A percentile compares a stretch with the other conserved stretches of the same genome.
These are phyloP conservation scores for Dendrothele bispora DNA, from an alignment of 768 basidiomycete species.

Conservation along the genomic window DNA sequence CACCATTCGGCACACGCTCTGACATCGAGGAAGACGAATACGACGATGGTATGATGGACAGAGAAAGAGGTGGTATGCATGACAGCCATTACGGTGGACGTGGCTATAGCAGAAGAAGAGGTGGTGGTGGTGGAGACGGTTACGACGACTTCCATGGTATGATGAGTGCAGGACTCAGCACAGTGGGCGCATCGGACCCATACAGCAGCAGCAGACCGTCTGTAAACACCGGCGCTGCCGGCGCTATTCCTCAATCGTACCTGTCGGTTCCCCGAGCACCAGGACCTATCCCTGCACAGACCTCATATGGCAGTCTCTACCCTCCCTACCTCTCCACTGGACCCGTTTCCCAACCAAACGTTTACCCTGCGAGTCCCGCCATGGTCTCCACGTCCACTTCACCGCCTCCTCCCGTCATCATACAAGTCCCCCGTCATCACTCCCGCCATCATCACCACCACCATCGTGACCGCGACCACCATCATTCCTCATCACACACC, in stretches of 20 bases:
- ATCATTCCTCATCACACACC: no score
- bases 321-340: not conserved
- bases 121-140: not conserved
- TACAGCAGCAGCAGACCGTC: no score
- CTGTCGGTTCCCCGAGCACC: no score
- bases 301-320: not conserved
- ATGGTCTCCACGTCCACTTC: not conserved
- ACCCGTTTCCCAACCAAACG: not conserved
- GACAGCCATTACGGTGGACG: not conserved
- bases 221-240: no score
- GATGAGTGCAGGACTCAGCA: not conserved
- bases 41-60: not conserved
- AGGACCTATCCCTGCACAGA: no score
- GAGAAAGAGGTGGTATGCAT: not conserved
- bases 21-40: no score
- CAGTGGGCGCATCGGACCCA: not conserved
- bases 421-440: not conserved
- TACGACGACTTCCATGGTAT: slow-evolving; percentile 3
- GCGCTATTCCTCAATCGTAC: no score
- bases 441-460: not conserved
- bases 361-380: not conserved
- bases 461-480: not conserved
- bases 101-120: not conserved
- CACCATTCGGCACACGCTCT: slow-evolving; percentile 1
- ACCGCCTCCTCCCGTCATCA: not conserved